Percentiles rank a stretch among this genome's conserved stretches.
Conservation (phyloP, 768 basidiomycete genomes). For the Tylopilus subfusipes region DNA sequence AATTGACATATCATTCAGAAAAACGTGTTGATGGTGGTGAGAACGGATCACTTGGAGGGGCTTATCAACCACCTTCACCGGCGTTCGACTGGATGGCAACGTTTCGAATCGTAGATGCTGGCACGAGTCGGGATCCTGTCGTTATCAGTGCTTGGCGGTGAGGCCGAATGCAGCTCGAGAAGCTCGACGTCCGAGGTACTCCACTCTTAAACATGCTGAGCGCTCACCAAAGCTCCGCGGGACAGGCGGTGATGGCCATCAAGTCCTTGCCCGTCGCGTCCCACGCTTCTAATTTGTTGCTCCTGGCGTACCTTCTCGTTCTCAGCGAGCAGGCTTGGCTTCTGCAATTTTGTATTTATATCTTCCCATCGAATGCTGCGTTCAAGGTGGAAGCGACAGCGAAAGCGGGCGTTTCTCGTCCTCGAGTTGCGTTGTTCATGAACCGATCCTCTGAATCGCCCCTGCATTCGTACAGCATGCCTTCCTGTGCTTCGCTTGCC, state of each 20-base stretch:
- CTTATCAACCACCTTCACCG: too few relatives aligned
- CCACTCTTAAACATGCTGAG: background rate
- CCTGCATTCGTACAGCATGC: background rate
- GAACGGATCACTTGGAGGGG: background rate
- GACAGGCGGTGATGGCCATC: background rate
- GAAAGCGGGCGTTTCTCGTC: background rate
- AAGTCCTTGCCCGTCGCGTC: slow-evolving; percentile 5
- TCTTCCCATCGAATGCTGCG: background rate
- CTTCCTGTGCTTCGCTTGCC: background rate
- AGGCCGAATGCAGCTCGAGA: background rate
- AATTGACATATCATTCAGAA: too few relatives aligned
- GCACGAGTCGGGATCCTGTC: background rate
- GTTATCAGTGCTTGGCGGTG: background rate
- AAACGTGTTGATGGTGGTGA: background rate
- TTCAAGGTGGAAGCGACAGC: background rate
- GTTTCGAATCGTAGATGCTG: background rate
- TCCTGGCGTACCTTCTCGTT: background rate
- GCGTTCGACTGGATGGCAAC: background rate
- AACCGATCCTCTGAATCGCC: slow-evolving; percentile 2
- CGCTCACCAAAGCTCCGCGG: slow-evolving; percentile 4
- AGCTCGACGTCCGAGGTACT: background rate
- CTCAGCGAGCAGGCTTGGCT: background rate
- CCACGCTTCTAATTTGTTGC: slow-evolving; percentile 7
- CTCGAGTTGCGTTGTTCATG: background rate
- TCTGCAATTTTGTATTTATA: background rate